Evolutionary conservation across 1,284 basidiomycete species (phyloP).

Genomic region (Limonomyces culmigenus): DNA sequence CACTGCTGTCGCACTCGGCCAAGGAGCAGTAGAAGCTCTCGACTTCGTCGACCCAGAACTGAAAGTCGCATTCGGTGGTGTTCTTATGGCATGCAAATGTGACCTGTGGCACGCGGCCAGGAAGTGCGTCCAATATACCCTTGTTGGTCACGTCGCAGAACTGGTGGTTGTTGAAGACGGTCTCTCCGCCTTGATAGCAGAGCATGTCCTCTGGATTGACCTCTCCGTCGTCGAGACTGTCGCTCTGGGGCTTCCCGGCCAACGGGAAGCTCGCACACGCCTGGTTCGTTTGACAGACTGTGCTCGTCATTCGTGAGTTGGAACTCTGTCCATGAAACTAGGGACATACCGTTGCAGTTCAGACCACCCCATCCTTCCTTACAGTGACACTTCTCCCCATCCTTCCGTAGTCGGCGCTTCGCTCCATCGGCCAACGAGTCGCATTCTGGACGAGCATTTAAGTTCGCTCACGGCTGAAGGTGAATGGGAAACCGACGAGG

Average conservation of each 20-base stretch:
- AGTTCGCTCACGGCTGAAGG: too few species aligned
- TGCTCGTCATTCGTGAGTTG: too few species aligned
- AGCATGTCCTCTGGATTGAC: constrained; percentile 53
- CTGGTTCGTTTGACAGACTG: constrained; percentile 73
- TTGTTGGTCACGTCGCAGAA: constrained; percentile 96
- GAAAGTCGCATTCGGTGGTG: constrained; percentile 67
- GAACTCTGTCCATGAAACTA: too few species aligned
- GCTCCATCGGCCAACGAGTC: constrained; percentile 84
- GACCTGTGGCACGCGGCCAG: constrained; percentile 80
- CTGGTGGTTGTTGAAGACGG: constrained; percentile 86
- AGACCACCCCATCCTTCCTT: constrained; percentile 90
- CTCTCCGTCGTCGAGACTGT: too few species aligned
- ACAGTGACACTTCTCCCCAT: constrained; percentile 70
- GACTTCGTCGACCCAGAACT: constrained; percentile 91
- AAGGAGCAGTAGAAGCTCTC: constrained; percentile 95
- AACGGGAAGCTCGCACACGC: constrained; percentile 69
- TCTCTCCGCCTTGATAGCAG: constrained; percentile 85
- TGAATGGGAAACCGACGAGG: constrained; percentile 48
- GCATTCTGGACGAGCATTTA: too few species aligned
- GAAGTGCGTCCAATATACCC: constrained; percentile 81
- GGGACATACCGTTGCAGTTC: constrained; percentile 77
- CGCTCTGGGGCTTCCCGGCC: constrained; percentile 15
- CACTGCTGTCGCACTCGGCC: constrained; percentile 40
- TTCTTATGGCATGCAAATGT: constrained; percentile 75
- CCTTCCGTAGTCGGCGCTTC: constrained; percentile 64